Evolutionary conservation across 2,329 filamentous ascomycete genomes (phyloP), one percentile per base, ranked within the genome.

Genomic region (Dryadomyces quercivorus): DNA sequence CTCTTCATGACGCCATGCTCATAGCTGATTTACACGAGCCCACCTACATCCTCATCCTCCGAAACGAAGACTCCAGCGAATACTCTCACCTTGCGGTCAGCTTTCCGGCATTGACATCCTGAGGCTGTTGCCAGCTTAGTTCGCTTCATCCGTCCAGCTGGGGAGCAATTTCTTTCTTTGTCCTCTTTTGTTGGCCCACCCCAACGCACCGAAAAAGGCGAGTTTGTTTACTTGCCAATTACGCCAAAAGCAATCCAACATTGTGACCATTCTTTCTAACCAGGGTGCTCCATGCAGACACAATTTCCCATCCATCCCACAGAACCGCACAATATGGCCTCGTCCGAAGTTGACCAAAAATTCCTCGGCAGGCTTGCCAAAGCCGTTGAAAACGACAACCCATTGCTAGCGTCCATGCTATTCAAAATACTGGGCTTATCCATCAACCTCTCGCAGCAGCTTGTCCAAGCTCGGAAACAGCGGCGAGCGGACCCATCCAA

Each of bases 261-360:
- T 31, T 8, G 26, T 31, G 26, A 8, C 26, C 26, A 31, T 5
- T 8, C 4, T 31, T 31, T 31, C 26, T 31, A 31, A 31, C 26
- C 4, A 31, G 26, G 26, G 26, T 31, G 26, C 8, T 31, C 26
- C 4, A 31, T 31, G 4, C 26, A 40, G 36, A 40, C 42, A 44
- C 2, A 20, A 16, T 9, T 20, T 44, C 18, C n/a, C n/a, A 20
- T 9, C 16, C 16, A 12, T 20, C 18, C 42, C 42, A n/a, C 42
- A 13, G 38, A 15, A 13, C 38, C 38, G 38, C 38, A 42, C 42
- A n/a, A 9, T 59, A 98, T 97, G 93, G 93, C 93, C 72, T 93
- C 91, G 66, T 93, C 90, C 58, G 89, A 95, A 72, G 89, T 97
- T 59, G 93, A 98, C 69, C 91, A 95, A 73, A 98, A 97, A 73